Conservation (phyloP, 345 rosid genomes). For the Camelina sativa region DNA sequence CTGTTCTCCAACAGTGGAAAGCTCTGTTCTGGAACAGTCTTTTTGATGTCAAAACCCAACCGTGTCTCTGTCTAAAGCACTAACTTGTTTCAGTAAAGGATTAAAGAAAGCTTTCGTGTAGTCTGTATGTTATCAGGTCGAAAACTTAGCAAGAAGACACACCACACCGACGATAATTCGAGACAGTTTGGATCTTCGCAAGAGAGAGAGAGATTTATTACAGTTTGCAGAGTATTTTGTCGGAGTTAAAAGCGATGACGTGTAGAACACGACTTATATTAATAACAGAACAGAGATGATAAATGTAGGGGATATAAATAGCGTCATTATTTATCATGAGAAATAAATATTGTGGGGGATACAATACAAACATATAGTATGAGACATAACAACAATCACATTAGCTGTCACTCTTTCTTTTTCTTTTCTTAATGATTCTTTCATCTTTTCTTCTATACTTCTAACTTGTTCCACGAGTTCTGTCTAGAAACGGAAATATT, state of each 20-base stretch:
- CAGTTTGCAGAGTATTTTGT: conserved; percentile 11
- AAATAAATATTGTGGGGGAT: conserved; percentile 25
- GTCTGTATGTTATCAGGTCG: not conserved
- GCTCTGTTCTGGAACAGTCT: not conserved
- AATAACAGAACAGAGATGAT: not conserved
- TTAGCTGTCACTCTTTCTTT: conserved; percentile 37
- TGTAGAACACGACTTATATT: conserved; percentile 24
- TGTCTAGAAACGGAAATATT: conserved; percentile 23
- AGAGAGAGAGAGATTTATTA: not conserved
- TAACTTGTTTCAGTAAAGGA: not conserved
- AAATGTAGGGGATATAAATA: conserved; percentile 1
- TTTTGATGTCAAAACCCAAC: conserved; percentile 4
- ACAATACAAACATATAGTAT: conserved; percentile 4
- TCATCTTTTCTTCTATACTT: not conserved
- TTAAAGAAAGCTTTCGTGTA: conserved; percentile 10
- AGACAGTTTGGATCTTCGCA: conserved; percentile 19
- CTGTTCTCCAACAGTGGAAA: not conserved
- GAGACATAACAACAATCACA: conserved; percentile 39
- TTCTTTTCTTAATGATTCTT: not conserved
- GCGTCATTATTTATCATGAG: conserved; percentile 10
- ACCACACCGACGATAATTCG: not conserved
- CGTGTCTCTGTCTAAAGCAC: not conserved
- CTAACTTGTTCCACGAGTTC: conserved; percentile 19
- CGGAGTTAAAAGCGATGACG: conserved; percentile 22
- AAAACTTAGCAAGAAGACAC: conserved; percentile 7